Percentiles rank a stretch among this genome's conserved stretches.
Conservation (phyloP, 2,329 filamentous ascomycete species). For the Colletotrichum liaoningense region DNA sequence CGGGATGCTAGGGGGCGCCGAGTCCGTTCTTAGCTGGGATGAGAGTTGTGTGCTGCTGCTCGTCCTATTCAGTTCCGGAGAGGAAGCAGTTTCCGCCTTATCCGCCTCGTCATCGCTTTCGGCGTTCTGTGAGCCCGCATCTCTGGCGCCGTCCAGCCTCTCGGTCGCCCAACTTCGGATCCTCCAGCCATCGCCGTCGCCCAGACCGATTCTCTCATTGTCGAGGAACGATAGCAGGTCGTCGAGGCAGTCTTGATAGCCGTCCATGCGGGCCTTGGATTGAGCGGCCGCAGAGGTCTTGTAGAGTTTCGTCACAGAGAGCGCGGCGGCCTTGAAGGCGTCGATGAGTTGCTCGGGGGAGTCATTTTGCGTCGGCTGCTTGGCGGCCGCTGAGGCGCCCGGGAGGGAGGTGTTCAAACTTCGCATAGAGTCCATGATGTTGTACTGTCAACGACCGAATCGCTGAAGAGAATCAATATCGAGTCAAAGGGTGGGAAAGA, state of each 20-base stretch:
- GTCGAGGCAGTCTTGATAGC: conserved; percentile 94
- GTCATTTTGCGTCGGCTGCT: conserved; percentile 46
- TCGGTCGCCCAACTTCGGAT: conserved; percentile 76
- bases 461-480: conserved; percentile 17
- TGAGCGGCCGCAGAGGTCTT: conserved; percentile 88
- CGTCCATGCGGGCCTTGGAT: conserved; percentile 79
- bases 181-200: conserved; percentile 79
- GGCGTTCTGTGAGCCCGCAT: conserved; percentile 62
- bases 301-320: conserved; percentile 96
- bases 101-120: conserved; percentile 79
- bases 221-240: conserved; percentile 90
- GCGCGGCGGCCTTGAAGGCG: conserved; percentile 90
- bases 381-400: conserved; percentile 33
- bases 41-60: conserved; percentile 45
- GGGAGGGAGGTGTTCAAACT: conserved; percentile 41
- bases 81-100: conserved; percentile 69
- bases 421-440: conserved; percentile 47
- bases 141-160: conserved; percentile 70
- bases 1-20: conserved; percentile 43
- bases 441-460: conserved; percentile 1
- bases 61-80: conserved; percentile 66
- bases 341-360: conserved; percentile 79
- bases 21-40: conserved; percentile 47
- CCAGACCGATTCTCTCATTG: conserved; percentile 80
- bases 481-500: background rate